Evolutionary conservation across 2,329 filamentous ascomycete species (phyloP), one percentile per base, ranked within the genome.

Genomic region (Colletotrichum coccodes): DNA sequence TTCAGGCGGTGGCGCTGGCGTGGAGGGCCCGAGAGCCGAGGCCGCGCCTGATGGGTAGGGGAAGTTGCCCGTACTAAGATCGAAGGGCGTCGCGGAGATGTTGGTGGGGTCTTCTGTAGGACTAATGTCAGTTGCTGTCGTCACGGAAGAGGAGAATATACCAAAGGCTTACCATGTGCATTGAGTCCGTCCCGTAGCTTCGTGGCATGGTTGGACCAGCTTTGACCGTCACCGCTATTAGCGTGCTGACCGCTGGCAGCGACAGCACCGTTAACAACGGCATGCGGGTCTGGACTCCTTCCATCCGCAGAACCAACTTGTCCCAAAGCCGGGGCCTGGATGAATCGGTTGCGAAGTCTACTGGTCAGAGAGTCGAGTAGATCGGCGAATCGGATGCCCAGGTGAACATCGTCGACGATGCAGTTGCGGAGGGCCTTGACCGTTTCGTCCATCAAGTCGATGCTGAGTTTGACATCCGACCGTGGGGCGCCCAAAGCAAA

Each of bases 331-430:
- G 89, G 87, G 71, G 81, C 91, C 80, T 85, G 92, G 77, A 89
- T 94, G 74, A 96, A 94, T 7, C 92, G 88, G 73, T 91, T 90
- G 61, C 92, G 88, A 71, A 95, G 85, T 28, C 92, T 87, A 69
- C 91, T 90, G 0, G 92, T 94, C 46, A 96, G 82, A 1, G 91
- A 93, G 74, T 94, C 91, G n/a, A 95, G 87, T 54, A 95, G 86
- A 74, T 95, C 92, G 21, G 93, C 92, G 74, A 96, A 96, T 8
- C 93, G 89, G 68, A 92, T 94, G n/a, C 92, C 93, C 5, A 96
- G 86, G 77, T 96, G 93, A 8, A 95, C 92, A 73, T 96, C 93
- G 75, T 96, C 93, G 4, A 95, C 93, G 7, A 95, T 92, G 71
- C 92, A 94, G 72, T 89, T 92, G 21, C 92, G 88, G 40, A 96